Evolutionary conservation across 495 filamentous ascomycete species (phyloP).

Genomic region (Massariosphaeria phaeospora): DNA sequence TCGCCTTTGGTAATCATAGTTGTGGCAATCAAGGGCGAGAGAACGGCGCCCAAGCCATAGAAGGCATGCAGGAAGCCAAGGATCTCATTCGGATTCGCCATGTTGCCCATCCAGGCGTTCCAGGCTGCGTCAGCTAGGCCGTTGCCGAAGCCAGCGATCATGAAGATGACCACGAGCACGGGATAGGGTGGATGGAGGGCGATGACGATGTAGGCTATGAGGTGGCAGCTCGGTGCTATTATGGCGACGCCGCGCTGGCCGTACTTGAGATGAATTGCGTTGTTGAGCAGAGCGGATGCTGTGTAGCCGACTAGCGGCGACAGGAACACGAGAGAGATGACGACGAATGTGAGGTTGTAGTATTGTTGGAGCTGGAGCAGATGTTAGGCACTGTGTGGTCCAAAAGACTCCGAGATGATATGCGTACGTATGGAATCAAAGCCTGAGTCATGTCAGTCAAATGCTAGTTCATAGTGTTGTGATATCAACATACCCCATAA

Average conservation of each 20-base stretch:
- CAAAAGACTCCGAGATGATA: not conserved
- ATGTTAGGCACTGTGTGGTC: slow-evolving; percentile 9
- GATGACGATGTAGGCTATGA: slow-evolving; percentile 60
- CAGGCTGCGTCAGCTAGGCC: slow-evolving; percentile 58
- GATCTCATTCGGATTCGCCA: slow-evolving; percentile 58
- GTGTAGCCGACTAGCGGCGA: slow-evolving; percentile 58
- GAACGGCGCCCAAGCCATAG: slow-evolving; percentile 55
- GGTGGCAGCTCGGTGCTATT: slow-evolving; percentile 58
- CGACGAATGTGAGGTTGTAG: slow-evolving; percentile 54
- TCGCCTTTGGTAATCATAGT: slow-evolving; percentile 49
- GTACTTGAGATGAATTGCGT: slow-evolving; percentile 51
- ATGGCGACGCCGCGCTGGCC: slow-evolving; percentile 74
- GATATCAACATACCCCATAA: slow-evolving; percentile 69
- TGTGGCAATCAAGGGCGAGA: slow-evolving; percentile 55
- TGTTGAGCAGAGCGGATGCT: slow-evolving; percentile 53
- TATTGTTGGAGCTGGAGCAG: slow-evolving; percentile 52
- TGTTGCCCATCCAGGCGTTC: slow-evolving; percentile 62
- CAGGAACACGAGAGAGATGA: slow-evolving; percentile 61
- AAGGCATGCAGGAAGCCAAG: slow-evolving; percentile 55
- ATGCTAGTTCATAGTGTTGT: too few species aligned
- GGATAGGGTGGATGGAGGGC: slow-evolving; percentile 57
- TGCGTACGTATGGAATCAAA: slow-evolving; percentile 52
- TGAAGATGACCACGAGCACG: slow-evolving; percentile 53
- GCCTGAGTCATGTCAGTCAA: slow-evolving; percentile 47
- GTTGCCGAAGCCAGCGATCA: slow-evolving; percentile 60